phyloP scores from a whole-genome alignment of 2,329 filamentous ascomycete genomes.

The Calonectria leucothoes region DNA sequence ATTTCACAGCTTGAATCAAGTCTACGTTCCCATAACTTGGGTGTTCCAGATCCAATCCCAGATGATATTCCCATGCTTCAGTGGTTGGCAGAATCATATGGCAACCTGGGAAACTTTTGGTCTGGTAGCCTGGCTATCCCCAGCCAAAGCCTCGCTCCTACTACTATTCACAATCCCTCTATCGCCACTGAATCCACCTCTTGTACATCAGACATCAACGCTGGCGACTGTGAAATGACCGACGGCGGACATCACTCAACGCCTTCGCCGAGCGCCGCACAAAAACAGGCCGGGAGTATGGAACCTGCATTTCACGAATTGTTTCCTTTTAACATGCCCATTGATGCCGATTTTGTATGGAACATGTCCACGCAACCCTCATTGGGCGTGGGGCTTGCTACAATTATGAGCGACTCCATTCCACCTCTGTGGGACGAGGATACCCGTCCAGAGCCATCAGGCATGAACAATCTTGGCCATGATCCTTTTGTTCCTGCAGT shows the following conservation, averaged over 20 bases:
- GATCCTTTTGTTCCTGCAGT: neutral
- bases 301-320: neutral
- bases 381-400: neutral
- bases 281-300: neutral
- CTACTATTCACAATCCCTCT: neutral
- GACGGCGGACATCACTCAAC: neutral
- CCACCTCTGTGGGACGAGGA: neutral
- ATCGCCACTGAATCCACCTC: neutral
- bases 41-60: neutral
- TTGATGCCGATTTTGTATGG: neutral
- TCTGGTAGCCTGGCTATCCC: neutral
- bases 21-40: neutral
- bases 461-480: neutral
- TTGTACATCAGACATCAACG: neutral
- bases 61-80: neutral
- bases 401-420: neutral
- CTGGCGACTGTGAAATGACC: neutral
- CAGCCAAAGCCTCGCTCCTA: neutral
- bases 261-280: neutral
- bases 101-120: neutral
- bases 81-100: neutral
- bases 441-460: neutral
- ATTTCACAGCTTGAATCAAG: neutral
- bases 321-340: neutral
- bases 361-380: neutral